phyloP scores from a whole-genome alignment of 306 rosid genomes.

The Cicer chorassanicum region DNA sequence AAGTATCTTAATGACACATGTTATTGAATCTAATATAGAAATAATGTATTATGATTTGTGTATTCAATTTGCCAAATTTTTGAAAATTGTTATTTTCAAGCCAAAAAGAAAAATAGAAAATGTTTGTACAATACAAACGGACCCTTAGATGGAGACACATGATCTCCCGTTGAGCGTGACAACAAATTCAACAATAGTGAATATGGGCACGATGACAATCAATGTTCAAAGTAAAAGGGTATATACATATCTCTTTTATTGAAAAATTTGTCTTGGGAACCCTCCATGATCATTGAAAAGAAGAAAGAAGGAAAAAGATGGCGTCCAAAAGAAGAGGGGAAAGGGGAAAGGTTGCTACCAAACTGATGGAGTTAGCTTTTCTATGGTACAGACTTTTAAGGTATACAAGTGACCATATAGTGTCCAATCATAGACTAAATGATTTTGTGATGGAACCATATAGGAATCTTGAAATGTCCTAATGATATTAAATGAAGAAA shows the following conservation, averaged over 20 bases:
- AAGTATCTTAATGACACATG: too few relatives aligned
- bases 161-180: slow-evolving; percentile 42
- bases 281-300: slow-evolving; percentile 47
- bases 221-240: slow-evolving; percentile 45
- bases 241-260: slow-evolving; percentile 42
- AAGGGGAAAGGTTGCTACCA: slow-evolving; percentile 34
- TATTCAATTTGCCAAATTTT: too few relatives aligned
- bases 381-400: slow-evolving; percentile 16
- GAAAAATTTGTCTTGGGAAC: slow-evolving; percentile 48
- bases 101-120: too few relatives aligned
- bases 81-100: too few relatives aligned
- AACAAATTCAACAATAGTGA: slow-evolving; percentile 13
- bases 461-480: slow-evolving; percentile 42
- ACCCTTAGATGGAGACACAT: slow-evolving; percentile 43
- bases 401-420: slow-evolving; percentile 39
- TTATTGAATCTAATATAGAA: too few relatives aligned
- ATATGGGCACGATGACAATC: slow-evolving; percentile 42
- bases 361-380: slow-evolving; percentile 45
- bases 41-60: too few relatives aligned
- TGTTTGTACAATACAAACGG: too few relatives aligned
- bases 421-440: slow-evolving; percentile 50
- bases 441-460: slow-evolving; percentile 40
- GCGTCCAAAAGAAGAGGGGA: slow-evolving; percentile 31
- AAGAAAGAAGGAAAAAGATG: slow-evolving; percentile 41
- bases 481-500: neutral